Percentiles rank a stretch among this genome's conserved stretches.
Conservation (phyloP, 202 grass and related monocot species). For the Setaria italica region DNA sequence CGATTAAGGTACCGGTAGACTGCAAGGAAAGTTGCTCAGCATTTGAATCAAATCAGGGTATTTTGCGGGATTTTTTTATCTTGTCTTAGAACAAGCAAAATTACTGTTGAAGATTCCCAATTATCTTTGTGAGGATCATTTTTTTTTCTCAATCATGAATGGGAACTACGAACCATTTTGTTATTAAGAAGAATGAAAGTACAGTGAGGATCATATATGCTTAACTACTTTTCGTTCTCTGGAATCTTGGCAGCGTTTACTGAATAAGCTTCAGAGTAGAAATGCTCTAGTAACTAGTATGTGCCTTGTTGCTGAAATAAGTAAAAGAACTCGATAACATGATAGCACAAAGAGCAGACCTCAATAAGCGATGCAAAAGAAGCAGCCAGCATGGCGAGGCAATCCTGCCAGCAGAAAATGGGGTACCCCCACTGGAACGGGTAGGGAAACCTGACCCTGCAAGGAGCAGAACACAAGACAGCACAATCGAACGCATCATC, state of each 20-base stretch:
- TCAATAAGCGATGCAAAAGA: constrained; percentile 90
- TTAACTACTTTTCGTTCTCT: neutral
- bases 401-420: constrained; percentile 75
- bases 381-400: constrained; percentile 89
- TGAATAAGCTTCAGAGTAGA: neutral
- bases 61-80: neutral
- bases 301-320: neutral
- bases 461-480: constrained; percentile 14
- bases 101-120: neutral
- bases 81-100: neutral
- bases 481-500: neutral
- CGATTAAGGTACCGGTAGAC: constrained; percentile 87
- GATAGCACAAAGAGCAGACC: constrained; percentile 42
- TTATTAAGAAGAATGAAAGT: no score
- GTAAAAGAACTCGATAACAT: neutral
- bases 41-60: constrained; percentile 17
- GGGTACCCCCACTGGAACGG: constrained; percentile 98
- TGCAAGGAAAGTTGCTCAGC: constrained; percentile 43
- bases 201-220: neutral
- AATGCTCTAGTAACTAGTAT: neutral
- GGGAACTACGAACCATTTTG: no score
- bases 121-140: neutral
- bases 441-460: constrained; percentile 93
- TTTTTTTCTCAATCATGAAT: no score
- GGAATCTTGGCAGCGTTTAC: no score